Base-by-base conservation (phyloP, 345 rosid genomes). In the Euphorbia tirucalli region DNA sequence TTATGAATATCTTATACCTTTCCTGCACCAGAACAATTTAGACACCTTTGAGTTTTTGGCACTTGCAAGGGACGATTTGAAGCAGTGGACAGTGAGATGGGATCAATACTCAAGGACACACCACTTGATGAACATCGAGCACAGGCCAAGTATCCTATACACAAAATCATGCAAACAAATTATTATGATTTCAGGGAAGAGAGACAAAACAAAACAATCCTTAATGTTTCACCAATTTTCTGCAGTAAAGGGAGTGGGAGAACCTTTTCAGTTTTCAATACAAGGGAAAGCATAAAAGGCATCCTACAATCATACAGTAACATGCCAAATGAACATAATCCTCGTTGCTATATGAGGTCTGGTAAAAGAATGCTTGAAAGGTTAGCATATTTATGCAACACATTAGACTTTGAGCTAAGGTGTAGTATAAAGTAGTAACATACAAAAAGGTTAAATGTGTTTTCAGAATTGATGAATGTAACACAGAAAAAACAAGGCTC, bases 61-160 rank as follows among this genome's bases (percentile, higher is more conserved):
- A 77, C 86, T 77, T 43, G 86, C 74, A 89, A 65, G 66, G 88
- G 88, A 39, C 31, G 72, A 75, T 83, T 81, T 37, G 87, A 70
- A 78, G 82, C 80, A 81, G 76, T 82, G 44, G 87, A 75, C 32
- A 76, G 69, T 18, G 88, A 79, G 61, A 87, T 79, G 18, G 91
- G 87, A 81, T 92, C 85, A 70, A 75, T 63, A 73, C 83, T 85
- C 83, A 90, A 76, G 80, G 86, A 85, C 73, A 87, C 84, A 52
- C 97, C 97, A 63, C 95, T 87, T 37, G 93, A 85, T 44, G 97
- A 87, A 74, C 98, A 94, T 77, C 87, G 84, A 39, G 98, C 98
- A 73, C 97, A 94, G 35, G 97, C 88, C 92, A 94, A 83, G 80
- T 92, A 94, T 73, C 98, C 96, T 94, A 75, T 76, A n/a, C 75